These are phyloP conservation scores for Hemileia vastatrix DNA, from an alignment of 1,284 basidiomycete genomes.

Conservation along the genomic window DNA sequence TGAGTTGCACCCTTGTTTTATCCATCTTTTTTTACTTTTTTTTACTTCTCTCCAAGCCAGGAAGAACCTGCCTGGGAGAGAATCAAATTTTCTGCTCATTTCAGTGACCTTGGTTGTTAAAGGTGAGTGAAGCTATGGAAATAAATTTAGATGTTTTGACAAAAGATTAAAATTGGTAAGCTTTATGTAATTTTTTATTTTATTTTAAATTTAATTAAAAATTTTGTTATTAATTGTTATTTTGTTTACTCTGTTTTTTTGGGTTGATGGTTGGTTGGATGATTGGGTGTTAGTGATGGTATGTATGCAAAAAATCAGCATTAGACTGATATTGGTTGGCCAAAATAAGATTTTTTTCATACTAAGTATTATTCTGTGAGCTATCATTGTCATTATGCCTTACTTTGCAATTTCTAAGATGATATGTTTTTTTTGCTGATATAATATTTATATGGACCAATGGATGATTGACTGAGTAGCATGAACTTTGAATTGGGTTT, in stretches of 20 bases:
- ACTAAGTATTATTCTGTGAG: slow-evolving; percentile 16
- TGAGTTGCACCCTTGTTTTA: too few species aligned
- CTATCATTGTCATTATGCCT: background rate
- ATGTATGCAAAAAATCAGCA: slow-evolving; percentile 18
- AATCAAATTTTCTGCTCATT: too few species aligned
- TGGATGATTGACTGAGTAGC: too few species aligned
- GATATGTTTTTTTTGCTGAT: too few species aligned
- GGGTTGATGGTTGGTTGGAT: too few species aligned
- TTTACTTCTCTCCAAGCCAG: too few species aligned
- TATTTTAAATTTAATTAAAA: background rate
- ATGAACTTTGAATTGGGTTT: too few species aligned
- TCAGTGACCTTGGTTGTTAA: too few species aligned
- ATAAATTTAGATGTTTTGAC: slow-evolving; percentile 35
- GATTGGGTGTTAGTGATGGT: too few species aligned
- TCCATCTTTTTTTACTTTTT: too few species aligned
- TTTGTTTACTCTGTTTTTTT: background rate
- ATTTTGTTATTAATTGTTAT: background rate
- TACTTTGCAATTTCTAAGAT: background rate
- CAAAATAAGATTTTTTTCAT: slow-evolving; percentile 1
- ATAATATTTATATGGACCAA: too few species aligned
- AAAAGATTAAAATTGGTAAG: slow-evolving; percentile 17
- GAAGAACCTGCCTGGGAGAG: too few species aligned
- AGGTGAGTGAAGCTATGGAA: slow-evolving; percentile 27
- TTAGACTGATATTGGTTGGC: slow-evolving; percentile 3
- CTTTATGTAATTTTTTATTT: background rate